Evolutionary conservation across 345 rosid genomes (phyloP).

Genomic region (Hibiscus trionum): DNA sequence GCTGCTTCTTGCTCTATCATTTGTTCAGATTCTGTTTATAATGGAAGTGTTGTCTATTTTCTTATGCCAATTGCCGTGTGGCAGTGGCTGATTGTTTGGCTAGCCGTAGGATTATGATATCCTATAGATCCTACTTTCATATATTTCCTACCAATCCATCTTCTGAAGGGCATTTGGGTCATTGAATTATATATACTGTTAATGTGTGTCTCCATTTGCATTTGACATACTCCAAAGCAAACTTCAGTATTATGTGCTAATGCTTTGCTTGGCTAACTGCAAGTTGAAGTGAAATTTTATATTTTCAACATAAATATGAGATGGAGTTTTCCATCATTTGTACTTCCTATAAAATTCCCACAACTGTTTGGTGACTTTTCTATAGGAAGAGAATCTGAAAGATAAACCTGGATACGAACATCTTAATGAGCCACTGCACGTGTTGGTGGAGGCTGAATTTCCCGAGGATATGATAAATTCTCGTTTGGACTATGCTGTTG

Average conservation of each 20-base stretch:
- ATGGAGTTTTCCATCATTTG: not conserved
- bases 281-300: no score
- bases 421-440: constrained; percentile 78
- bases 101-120: not conserved
- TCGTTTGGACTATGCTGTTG: constrained; percentile 62
- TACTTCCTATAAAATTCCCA: constrained; percentile 7
- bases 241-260: no score
- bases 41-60: not conserved
- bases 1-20: not conserved
- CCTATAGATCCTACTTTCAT: not conserved
- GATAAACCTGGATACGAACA: constrained; percentile 95
- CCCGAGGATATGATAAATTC: constrained; percentile 70
- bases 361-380: constrained; percentile 2
- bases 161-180: not conserved
- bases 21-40: not conserved
- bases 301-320: no score
- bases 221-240: no score
- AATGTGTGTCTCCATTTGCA: not conserved
- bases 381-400: constrained; percentile 80
- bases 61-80: not conserved
- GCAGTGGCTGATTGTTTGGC: not conserved
- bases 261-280: no score
- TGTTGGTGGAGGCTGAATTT: constrained; percentile 88
- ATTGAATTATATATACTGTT: not conserved
- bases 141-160: no score